Base-by-base conservation (phyloP, 2,329 filamentous ascomycete species). In the Colletotrichum lentis region DNA sequence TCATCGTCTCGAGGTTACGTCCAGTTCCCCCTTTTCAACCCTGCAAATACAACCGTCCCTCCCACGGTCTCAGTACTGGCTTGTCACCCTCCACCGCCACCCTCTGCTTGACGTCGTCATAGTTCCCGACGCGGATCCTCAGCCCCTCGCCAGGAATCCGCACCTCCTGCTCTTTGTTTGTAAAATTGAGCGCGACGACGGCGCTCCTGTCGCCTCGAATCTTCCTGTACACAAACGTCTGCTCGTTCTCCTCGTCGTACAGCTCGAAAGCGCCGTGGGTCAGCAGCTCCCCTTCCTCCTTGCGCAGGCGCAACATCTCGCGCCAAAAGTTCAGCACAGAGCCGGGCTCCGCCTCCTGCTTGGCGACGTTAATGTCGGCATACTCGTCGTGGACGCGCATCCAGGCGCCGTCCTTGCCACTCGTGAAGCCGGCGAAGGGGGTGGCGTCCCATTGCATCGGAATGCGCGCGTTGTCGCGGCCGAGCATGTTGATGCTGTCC, bases 381-480 rank as follows among this genome's bases (percentile, higher is more conserved):
- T 86, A 88, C 65, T 85, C 79, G 53, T 89, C 85, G 75, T 90
- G 87, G 5, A 86, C 82, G 8, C 84, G 81, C 85, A 90, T 91
- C 89, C 89, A 91, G 37, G 73, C 72, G 10, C 71, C 73, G 3
- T 57, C 27, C 20, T 55, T 64, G 0, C 78, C 71, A 62, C 79
- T 76, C 7, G 87, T 88, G 78, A 92, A 92, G 1, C 90, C 90
- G 0, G 86, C 88, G 70, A 89, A 82, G 1, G 80, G 75, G 0
- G 79, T 78, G 0, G 76, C 80, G 63, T 83, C 83, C 90, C 90
- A 92, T 70, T 90, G 88, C 80, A 93, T 87, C 0, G 90, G 90
- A 3, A 87, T 84, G n/a, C 90, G 82, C 10, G 88, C 84, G 73
- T 92, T 87, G 74, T 92, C 90, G 39, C 89, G 81, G 6, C 84